phyloP scores from a whole-genome alignment of 192 early-diverging fungal species.

The Oehlia diaphana region DNA sequence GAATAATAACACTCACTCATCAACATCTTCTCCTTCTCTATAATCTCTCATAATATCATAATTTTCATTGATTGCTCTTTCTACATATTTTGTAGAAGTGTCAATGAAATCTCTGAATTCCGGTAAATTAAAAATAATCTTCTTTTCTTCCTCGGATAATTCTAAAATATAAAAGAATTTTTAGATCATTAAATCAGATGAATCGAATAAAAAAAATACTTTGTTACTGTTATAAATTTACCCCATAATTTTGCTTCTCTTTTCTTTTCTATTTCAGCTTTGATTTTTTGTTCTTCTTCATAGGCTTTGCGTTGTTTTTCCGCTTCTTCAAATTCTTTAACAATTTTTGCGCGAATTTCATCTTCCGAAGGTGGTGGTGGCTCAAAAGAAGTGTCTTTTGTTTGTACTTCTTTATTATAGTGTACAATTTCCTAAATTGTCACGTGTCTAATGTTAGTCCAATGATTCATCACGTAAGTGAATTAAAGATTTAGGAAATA shows the following conservation, averaged over 20 bases:
- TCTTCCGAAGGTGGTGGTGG: conserved; percentile 52
- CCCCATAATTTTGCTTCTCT: conserved; percentile 41
- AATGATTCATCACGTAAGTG: background rate
- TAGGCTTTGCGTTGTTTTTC: conserved; percentile 52
- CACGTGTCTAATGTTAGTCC: background rate
- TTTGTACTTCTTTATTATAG: conserved; percentile 92
- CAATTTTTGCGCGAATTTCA: conserved; percentile 57
- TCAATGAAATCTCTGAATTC: conserved; percentile 88
- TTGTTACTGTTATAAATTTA: conserved; percentile 13
- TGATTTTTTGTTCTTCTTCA: conserved; percentile 45
- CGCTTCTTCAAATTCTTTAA: conserved; percentile 61
- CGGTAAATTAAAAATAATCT: conserved; percentile 67
- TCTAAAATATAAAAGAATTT: conserved; percentile 41
- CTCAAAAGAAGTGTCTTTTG: conserved; percentile 56
- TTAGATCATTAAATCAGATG: background rate
- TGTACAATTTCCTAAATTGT: conserved; percentile 68
- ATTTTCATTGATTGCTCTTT: conserved; percentile 83
- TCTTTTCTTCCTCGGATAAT: conserved; percentile 85
- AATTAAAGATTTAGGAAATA: background rate
- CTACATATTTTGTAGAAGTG: conserved; percentile 80
- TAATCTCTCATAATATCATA: conserved; percentile 97
- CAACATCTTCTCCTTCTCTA: conserved; percentile 57
- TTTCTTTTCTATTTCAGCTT: conserved; percentile 34
- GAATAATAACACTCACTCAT: conserved; percentile 41
- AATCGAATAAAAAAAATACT: background rate